Conservation (phyloP, 2,329 filamentous ascomycete species). For the Thermomyces lanuginosus region DNA sequence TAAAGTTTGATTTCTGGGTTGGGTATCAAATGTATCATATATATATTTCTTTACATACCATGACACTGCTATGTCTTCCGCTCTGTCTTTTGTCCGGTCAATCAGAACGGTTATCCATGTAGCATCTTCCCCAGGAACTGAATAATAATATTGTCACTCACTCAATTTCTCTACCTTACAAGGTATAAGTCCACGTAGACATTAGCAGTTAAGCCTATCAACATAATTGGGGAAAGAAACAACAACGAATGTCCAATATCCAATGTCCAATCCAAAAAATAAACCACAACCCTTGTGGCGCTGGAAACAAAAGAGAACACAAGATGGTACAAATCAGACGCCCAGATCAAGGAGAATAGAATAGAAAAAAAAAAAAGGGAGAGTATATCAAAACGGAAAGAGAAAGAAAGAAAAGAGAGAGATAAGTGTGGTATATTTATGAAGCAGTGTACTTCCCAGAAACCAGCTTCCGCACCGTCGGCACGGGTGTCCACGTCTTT, state of each 20-base stretch:
- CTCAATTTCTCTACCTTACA: not conserved
- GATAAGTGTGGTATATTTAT: slow-evolving; percentile 8
- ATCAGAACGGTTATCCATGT: too few species aligned
- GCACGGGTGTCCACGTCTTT: slow-evolving; percentile 49
- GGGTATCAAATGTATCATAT: not conserved
- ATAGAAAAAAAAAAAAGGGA: slow-evolving; percentile 8
- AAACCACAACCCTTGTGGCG: too few species aligned
- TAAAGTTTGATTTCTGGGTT: not conserved
- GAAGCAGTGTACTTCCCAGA: slow-evolving; percentile 58
- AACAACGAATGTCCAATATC: not conserved
- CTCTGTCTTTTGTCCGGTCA: too few species aligned
- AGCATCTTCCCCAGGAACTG: too few species aligned
- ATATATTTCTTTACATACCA: not conserved
- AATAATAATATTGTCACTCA: not conserved
- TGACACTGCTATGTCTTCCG: not conserved
- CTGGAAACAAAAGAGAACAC: not conserved
- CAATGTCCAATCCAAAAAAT: slow-evolving; percentile 1
- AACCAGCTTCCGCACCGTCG: slow-evolving; percentile 49
- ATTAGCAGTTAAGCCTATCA: not conserved
- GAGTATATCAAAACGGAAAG: slow-evolving; percentile 5
- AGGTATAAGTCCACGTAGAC: too few species aligned
- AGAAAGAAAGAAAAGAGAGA: not conserved
- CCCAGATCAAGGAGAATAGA: slow-evolving; percentile 9
- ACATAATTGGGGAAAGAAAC: not conserved
- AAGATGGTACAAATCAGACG: not conserved